phyloP scores from a whole-genome alignment of 306 rosid species.

The Castanea mollissima region DNA sequence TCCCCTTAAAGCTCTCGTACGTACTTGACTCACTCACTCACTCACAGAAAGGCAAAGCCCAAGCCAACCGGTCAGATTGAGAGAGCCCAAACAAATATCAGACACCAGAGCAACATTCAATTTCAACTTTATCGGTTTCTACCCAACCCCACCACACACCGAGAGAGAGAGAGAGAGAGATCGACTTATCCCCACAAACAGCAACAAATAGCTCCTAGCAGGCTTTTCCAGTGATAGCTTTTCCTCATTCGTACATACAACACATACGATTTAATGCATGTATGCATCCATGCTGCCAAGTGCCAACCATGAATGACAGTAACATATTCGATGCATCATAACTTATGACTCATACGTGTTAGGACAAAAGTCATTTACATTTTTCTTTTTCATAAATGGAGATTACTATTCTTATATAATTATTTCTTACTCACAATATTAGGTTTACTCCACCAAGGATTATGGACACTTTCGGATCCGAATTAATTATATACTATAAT shows the following conservation, averaged over 20 bases:
- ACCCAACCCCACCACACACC: slow-evolving; percentile 29
- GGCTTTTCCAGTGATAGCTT: slow-evolving; percentile 49
- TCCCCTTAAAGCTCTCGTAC: not conserved
- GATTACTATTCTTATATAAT: not conserved
- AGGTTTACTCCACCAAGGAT: no score
- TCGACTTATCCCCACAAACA: slow-evolving; percentile 73
- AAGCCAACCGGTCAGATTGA: slow-evolving; percentile 6
- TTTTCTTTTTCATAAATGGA: not conserved
- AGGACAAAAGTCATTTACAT: not conserved
- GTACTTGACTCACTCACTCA: not conserved
- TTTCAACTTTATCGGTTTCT: slow-evolving; percentile 56
- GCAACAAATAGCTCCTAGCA: slow-evolving; percentile 60
- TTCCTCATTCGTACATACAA: slow-evolving; percentile 44
- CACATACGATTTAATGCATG: slow-evolving; percentile 12
- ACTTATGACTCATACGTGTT: not conserved
- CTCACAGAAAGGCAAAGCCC: slow-evolving; percentile 2
- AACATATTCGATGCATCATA: not conserved
- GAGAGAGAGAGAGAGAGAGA: slow-evolving; percentile 41
- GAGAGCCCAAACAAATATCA: not conserved
- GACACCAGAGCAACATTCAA: slow-evolving; percentile 37
- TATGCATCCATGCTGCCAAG: not conserved
- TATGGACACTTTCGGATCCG: no score
- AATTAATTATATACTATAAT: no score
- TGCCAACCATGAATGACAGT: not conserved
- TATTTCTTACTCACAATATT: no score